Percentiles rank a stretch among this genome's conserved stretches.
These are phyloP conservation scores for Talaromyces stipitatus DNA, from an alignment of 495 filamentous ascomycete genomes.

Conservation along the genomic window DNA sequence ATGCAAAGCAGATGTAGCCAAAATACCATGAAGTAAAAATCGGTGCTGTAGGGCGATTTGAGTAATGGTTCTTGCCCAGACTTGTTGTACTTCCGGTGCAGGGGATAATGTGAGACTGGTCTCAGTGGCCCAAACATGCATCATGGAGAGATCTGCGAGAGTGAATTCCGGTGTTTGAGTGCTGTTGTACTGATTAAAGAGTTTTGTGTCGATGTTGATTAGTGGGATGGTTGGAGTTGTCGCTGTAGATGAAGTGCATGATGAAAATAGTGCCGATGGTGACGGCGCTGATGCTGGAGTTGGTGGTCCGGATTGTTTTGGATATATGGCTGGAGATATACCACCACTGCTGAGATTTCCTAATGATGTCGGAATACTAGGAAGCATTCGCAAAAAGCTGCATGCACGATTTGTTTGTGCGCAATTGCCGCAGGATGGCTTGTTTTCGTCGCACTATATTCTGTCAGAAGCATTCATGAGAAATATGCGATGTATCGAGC, in stretches of 20 bases:
- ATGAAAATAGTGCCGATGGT: neutral
- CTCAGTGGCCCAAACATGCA: constrained; percentile 30
- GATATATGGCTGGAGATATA: neutral
- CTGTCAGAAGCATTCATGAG: neutral
- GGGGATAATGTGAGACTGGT: constrained; percentile 29
- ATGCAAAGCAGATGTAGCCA: constrained; percentile 30
- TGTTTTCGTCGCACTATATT: constrained; percentile 17
- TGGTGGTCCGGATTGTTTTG: neutral
- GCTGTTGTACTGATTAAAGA: constrained; percentile 36
- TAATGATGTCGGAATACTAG: neutral
- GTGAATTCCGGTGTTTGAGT: constrained; percentile 62
- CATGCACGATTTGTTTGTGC: neutral
- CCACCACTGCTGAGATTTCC: neutral
- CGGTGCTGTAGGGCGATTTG: constrained; percentile 23
- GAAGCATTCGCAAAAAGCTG: neutral
- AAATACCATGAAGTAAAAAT: constrained; percentile 24
- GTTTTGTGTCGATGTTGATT: neutral
- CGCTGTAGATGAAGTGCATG: neutral
- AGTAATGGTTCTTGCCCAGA: constrained; percentile 25
- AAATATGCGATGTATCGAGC: neutral
- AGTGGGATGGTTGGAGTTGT: neutral
- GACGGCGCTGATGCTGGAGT: neutral
- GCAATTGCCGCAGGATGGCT: constrained; percentile 17
- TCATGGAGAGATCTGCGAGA: constrained; percentile 37
- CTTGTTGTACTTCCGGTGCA: constrained; percentile 16